Evolutionary conservation across 2,329 filamentous ascomycete species (phyloP).

Genomic region (Colletotrichum sp.): DNA sequence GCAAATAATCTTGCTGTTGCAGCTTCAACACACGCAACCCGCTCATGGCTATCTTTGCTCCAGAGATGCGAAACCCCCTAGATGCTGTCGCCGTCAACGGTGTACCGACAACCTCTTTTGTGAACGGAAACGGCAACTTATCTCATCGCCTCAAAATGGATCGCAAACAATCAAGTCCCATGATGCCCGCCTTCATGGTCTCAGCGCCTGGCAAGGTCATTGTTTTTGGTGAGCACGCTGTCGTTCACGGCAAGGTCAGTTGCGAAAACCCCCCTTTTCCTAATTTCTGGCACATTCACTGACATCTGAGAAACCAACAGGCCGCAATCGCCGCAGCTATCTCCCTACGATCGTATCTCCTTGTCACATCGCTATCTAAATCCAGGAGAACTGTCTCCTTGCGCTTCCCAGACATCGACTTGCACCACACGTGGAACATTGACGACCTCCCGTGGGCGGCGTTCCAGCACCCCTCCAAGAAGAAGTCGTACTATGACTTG

Average conservation of each 20-base stretch:
- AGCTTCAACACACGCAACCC: constrained; percentile 17
- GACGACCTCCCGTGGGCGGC: constrained; percentile 85
- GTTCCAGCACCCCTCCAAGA: constrained; percentile 83
- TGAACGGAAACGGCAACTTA: constrained; percentile 39
- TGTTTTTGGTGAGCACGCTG: constrained; percentile 95
- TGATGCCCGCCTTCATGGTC: constrained; percentile 94
- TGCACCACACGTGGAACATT: constrained; percentile 93
- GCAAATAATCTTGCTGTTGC: constrained; percentile 23
- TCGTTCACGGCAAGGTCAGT: constrained; percentile 91
- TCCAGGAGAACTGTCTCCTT: constrained; percentile 87
- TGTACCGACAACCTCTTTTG: constrained; percentile 27
- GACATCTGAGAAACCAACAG: constrained; percentile 41
- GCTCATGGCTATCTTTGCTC: constrained; percentile 28
- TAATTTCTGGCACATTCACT: neutral
- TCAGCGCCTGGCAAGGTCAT: constrained; percentile 98
- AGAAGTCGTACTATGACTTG: constrained; percentile 93
- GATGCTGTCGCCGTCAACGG: constrained; percentile 28
- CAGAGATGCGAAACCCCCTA: constrained; percentile 34
- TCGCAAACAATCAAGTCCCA: constrained; percentile 66
- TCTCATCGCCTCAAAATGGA: constrained; percentile 43
- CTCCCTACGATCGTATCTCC: constrained; percentile 93
- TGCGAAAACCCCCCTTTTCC: neutral
- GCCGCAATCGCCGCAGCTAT: constrained; percentile 94
- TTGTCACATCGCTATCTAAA: constrained; percentile 93
- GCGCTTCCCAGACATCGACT: constrained; percentile 87